Evolutionary conservation across 140 eudicot genomes (phyloP).

Genomic region (Cichorium intybus): DNA sequence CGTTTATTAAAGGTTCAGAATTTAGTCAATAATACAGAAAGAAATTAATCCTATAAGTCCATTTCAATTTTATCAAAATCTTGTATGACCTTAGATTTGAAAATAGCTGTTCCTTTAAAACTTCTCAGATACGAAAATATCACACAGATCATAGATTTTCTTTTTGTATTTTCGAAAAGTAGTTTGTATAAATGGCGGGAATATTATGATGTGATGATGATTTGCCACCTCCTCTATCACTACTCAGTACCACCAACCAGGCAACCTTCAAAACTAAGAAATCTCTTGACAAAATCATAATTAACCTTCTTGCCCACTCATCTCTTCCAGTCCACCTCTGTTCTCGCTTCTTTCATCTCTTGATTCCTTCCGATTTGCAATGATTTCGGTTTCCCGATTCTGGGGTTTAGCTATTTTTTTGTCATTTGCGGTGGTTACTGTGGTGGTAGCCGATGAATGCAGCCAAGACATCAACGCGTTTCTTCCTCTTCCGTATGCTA

Average conservation of each 20-base stretch:
- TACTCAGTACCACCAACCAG: slow-evolving; percentile 29
- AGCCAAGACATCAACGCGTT: slow-evolving; percentile 45
- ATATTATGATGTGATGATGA: slow-evolving; percentile 12
- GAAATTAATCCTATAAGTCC: too few species aligned
- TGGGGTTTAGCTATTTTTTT: slow-evolving; percentile 16
- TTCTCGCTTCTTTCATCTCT: slow-evolving; percentile 10
- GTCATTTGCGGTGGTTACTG: slow-evolving; percentile 10
- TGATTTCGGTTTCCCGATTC: slow-evolving; percentile 31
- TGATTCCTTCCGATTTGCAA: slow-evolving; percentile 11
- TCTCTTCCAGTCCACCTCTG: slow-evolving; percentile 8
- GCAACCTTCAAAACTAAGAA: slow-evolving; percentile 30
- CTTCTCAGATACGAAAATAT: neutral
- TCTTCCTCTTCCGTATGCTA: slow-evolving; percentile 85
- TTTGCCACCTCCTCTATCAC: slow-evolving; percentile 16
- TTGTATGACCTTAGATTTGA: neutral
- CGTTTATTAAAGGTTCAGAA: too few species aligned
- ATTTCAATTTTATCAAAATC: neutral
- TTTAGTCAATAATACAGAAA: too few species aligned
- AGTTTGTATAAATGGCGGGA: slow-evolving; percentile 11
- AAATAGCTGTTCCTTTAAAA: neutral
- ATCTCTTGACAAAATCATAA: slow-evolving; percentile 28
- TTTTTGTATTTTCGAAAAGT: neutral
- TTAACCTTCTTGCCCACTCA: slow-evolving; percentile 28
- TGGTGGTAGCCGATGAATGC: slow-evolving; percentile 43
- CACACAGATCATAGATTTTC: too few species aligned